Base-by-base conservation (phyloP, 1,284 basidiomycete species). In the Rhodotorula glutinis region DNA sequence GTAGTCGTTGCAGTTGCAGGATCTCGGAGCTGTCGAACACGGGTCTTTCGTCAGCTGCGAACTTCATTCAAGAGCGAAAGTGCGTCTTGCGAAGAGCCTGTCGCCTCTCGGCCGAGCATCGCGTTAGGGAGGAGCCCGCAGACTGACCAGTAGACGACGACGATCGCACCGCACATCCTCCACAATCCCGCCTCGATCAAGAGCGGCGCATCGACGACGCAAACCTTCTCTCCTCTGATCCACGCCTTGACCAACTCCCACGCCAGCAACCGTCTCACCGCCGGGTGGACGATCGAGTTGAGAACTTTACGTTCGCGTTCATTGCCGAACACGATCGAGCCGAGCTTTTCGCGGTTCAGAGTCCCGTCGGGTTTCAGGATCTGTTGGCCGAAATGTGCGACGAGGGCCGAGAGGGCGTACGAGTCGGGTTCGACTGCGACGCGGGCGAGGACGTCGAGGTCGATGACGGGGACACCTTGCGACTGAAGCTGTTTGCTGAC, bases 201-300 rank as follows among this genome's bases (percentile, higher is more conserved):
- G 59, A 98, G 80, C n/a, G 95, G 95, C 11, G 97, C 90, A 78
- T 98, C 95, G 66, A 98, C 81, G 3, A 98, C 83, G 67, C 90
- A 91, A 60, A 88, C 82, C 75, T 85, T 86, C 72, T 90, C 81
- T 4, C 94, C 95, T 38, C 78, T 79, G 44, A 92, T 62, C 93
- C 95, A 98, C 70, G 82, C 82, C 65, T 81, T 80, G 57, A 92
- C 56, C 10, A 96, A 83, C 63, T 81, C 81, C 83, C 84, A 85
- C 21, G 88, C 78, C 49, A 73, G 33, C 43, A 73, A 21, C 47
- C 70, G 60, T 60, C 88, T 81, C 33, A 98, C 91, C 0, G 91
- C 89, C 5, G 93, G 92, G 78, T 98, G 95, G 3, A 95, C 86
- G 74, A 98, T 93, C 5, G 81, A 79, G 77, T 98, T 97, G 69